A percentile compares a stretch with the other conserved stretches of the same genome.
Evolutionary conservation across 2,329 filamentous ascomycete species (phyloP).

Genomic region (Nemania bipapillata): DNA sequence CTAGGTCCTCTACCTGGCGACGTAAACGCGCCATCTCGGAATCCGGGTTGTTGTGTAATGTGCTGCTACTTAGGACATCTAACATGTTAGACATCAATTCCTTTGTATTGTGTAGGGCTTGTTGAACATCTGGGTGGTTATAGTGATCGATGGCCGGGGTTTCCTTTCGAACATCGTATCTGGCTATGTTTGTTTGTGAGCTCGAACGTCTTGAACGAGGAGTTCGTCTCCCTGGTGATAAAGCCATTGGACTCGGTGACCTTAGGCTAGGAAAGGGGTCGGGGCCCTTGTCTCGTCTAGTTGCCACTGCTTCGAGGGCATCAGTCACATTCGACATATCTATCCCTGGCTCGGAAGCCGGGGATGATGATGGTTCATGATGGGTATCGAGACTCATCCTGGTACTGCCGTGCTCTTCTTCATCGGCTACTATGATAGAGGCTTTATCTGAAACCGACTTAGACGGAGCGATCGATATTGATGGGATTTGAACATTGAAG

Average conservation of each 20-base stretch:
- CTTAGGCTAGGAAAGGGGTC: neutral
- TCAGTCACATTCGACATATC: conserved; percentile 15
- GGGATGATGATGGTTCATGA: conserved; percentile 6
- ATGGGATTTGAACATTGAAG: neutral
- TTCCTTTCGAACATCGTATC: conserved; percentile 47
- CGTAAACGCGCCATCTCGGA: conserved; percentile 55
- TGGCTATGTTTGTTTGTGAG: conserved; percentile 1
- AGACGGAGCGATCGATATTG: conserved; percentile 1
- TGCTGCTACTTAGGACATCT: conserved; percentile 51
- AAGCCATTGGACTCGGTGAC: neutral
- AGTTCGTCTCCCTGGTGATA: conserved; percentile 1
- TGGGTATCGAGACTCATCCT: neutral
- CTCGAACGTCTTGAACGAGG: conserved; percentile 28
- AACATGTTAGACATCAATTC: conserved; percentile 49
- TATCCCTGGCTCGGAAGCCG: neutral
- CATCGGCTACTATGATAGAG: neutral
- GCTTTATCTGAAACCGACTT: neutral
- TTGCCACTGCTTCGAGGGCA: conserved; percentile 1
- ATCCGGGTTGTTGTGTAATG: conserved; percentile 52
- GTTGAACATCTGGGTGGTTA: conserved; percentile 53
- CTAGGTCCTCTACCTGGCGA: conserved; percentile 50
- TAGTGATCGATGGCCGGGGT: conserved; percentile 53
- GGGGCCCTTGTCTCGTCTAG: conserved; percentile 7
- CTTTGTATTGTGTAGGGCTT: conserved; percentile 51
- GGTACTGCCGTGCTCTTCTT: neutral